A percentile compares a stretch with the other conserved stretches of the same genome.
Evolutionary conservation across 306 rosid genomes (phyloP).

Genomic region (Gleditsia sinensis): DNA sequence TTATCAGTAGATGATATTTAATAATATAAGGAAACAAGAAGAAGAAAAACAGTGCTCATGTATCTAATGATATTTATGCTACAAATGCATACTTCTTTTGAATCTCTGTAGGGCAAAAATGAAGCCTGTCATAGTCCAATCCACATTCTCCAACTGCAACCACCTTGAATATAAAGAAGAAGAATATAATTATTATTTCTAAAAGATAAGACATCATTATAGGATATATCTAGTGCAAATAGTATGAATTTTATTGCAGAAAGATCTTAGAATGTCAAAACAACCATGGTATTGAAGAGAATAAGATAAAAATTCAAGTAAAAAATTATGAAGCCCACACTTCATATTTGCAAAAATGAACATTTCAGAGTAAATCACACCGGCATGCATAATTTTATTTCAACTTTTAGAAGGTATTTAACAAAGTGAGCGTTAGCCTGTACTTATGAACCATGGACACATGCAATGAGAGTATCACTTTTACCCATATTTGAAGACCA

Average conservation of each 20-base stretch:
- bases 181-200: conserved; percentile 4
- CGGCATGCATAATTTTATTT: not conserved
- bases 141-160: conserved; percentile 99
- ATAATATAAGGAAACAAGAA: not conserved
- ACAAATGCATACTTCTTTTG: conserved; percentile 73
- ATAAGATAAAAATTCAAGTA: not conserved
- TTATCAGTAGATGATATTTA: conserved; percentile 8
- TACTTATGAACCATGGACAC: no score
- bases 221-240: not conserved
- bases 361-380: no score
- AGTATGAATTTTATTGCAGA: not conserved
- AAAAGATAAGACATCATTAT: not conserved
- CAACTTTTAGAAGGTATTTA: no score
- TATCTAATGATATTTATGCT: conserved; percentile 16
- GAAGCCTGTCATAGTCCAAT: conserved; percentile 92
- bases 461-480: no score
- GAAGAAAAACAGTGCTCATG: not conserved
- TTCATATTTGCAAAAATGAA: no score
- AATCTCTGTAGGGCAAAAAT: conserved; percentile 83
- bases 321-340: not conserved
- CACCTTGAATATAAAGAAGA: conserved; percentile 52
- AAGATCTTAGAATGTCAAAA: no score
- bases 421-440: no score
- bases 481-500: no score
- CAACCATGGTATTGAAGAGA: no score